A percentile compares a stretch with the other conserved stretches of the same genome.
phyloP scores from a whole-genome alignment of 495 filamentous ascomycete genomes.

The Penicillium cinerascens region DNA sequence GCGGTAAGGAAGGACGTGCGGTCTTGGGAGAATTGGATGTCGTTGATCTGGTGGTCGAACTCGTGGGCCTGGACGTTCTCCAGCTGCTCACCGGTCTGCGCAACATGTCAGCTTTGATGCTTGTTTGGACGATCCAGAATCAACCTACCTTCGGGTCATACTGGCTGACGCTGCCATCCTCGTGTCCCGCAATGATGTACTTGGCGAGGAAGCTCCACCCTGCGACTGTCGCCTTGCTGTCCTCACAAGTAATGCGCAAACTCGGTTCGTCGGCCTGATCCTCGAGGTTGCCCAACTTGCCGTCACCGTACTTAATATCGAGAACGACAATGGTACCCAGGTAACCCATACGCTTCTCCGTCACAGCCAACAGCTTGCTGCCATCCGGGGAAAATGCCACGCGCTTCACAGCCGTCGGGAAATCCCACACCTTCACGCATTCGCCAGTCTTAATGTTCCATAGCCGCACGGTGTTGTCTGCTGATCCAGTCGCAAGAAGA shows the following conservation, averaged over 20 bases:
- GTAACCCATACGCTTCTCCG: slow-evolving; percentile 96
- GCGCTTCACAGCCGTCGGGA: slow-evolving; percentile 90
- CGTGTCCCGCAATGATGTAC: slow-evolving; percentile 96
- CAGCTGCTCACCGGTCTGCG: slow-evolving; percentile 73
- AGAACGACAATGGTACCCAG: slow-evolving; percentile 89
- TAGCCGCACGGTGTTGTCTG: slow-evolving; percentile 95
- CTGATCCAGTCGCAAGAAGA: slow-evolving; percentile 89
- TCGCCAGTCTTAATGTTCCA: slow-evolving; percentile 96
- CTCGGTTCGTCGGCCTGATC: slow-evolving; percentile 77
- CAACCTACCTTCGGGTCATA: slow-evolving; percentile 84
- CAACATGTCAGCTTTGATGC: slow-evolving; percentile 6
- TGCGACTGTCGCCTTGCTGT: slow-evolving; percentile 95
- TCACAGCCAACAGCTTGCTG: slow-evolving; percentile 81
- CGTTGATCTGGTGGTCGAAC: slow-evolving; percentile 76
- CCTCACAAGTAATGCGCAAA: slow-evolving; percentile 82
- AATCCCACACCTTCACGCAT: slow-evolving; percentile 93
- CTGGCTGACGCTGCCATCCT: slow-evolving; percentile 90
- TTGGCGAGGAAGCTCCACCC: slow-evolving; percentile 89
- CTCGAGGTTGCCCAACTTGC: slow-evolving; percentile 48
- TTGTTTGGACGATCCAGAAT: background rate
- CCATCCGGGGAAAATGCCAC: slow-evolving; percentile 96
- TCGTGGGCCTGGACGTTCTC: slow-evolving; percentile 80
- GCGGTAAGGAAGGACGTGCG: slow-evolving; percentile 97
- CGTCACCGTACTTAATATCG: slow-evolving; percentile 74
- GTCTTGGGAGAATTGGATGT: slow-evolving; percentile 91